Evolutionary conservation across 148 eudicot species (phyloP), one percentile per base, ranked within the genome.

Genomic region (Diospyros lotus): DNA sequence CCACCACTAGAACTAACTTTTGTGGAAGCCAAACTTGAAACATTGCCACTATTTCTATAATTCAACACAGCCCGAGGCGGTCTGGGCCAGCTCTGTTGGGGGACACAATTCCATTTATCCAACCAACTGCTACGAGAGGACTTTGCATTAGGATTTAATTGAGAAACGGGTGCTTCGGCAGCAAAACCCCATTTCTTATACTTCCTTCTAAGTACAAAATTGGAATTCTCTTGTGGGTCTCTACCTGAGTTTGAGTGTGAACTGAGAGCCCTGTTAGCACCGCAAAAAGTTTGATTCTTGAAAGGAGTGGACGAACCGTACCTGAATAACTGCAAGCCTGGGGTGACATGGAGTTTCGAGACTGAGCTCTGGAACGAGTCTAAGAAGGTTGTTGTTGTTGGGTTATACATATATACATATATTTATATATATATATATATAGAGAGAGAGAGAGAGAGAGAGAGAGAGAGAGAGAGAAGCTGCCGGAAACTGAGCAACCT

Each of bases 91-190:
- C 63, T 75, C 62, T 73, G 66, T 60, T 80, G 73, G n/a, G 72
- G 80, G 75, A 80, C 76, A 68, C 80, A 84, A 77, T 90, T 87
- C 97, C 98, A 92, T 83, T 89, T 89, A 38, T 80, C 87, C 71
- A 94, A 76, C 98, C 98, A 94, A 69, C 83, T 83, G 80, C 81
- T 77, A 58, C 82, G 58, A 75, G 84, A 80, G 40, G 71, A 58
- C 74, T 66, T 71, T 46, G 51, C 51, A 68, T 62, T 74, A 72
- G 28, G 60, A 28, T 74, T 65, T 45, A 83, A 39, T 69, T 78
- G 54, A 12, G 69, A 15, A 72, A 28, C 38, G 45, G 81, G 45
- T 53, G 75, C 46, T 80, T 76, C 86, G 68, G 59, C 18, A 28
- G 68, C 8, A 17, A 38, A 75, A 72, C 74, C 68, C 73, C 54